Evolutionary conservation across 345 rosid species (phyloP).

Genomic region (Rhodamnia argentea): DNA sequence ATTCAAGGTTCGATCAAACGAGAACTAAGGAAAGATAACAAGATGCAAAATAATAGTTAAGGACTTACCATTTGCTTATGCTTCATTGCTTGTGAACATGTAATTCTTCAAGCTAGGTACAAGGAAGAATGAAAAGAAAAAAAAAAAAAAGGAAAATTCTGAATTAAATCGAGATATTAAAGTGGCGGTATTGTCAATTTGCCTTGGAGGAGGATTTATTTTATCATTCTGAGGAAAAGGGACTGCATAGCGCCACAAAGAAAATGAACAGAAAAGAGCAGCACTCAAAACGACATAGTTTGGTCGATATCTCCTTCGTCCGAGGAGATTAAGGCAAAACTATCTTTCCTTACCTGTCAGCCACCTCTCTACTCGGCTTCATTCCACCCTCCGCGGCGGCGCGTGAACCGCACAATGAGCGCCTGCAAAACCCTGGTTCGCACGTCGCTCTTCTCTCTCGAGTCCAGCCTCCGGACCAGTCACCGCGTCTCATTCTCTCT

Average conservation of each 20-base stretch:
- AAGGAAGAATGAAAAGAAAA: not conserved
- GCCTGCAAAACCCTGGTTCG: conserved; percentile 39
- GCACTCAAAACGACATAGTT: not conserved
- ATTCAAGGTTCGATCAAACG: not conserved
- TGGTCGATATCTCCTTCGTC: not conserved
- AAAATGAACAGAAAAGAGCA: not conserved
- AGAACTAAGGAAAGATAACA: accelerated
- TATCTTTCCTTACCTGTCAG: not conserved
- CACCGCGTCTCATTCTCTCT: conserved; percentile 5
- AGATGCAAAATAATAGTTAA: not conserved
- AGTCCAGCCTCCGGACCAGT: conserved; percentile 8
- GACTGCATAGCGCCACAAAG: not conserved
- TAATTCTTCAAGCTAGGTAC: not conserved
- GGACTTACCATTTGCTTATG: not conserved
- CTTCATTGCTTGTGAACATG: accelerated
- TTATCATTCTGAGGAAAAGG: no score
- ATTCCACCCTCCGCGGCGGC: not conserved
- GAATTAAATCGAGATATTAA: not conserved
- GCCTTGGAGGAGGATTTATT: not conserved
- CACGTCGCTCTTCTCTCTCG: conserved; percentile 21
- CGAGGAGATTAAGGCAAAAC: not conserved
- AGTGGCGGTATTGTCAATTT: not conserved
- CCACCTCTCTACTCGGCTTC: not conserved
- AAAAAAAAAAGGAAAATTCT: accelerated
- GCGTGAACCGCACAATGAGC: conserved; percentile 25